phyloP scores from a whole-genome alignment of 805 yeast species.

The Metahyphopichia silvanorum region DNA sequence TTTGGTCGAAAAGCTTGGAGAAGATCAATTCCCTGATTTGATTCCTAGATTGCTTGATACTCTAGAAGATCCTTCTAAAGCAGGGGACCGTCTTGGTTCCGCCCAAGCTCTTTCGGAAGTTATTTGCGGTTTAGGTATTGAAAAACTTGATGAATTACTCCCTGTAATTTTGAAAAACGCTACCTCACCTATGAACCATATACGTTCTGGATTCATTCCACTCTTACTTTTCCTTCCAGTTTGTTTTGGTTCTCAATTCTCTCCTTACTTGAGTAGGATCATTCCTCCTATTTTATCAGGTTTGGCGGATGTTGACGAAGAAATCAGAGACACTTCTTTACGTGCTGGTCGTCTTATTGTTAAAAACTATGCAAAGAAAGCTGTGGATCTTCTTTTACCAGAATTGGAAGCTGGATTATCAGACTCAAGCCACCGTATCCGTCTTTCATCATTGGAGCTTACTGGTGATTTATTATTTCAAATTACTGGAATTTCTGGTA shows the following conservation, averaged over 20 bases:
- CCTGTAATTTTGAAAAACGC: slow-evolving; percentile 78
- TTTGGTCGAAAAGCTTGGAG: slow-evolving; percentile 93
- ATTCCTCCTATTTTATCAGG: slow-evolving; percentile 93
- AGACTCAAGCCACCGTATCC: slow-evolving; percentile 78
- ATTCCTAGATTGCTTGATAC: slow-evolving; percentile 77
- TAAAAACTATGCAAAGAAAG: slow-evolving; percentile 84
- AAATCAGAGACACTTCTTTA: slow-evolving; percentile 82
- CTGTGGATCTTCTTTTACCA: slow-evolving; percentile 89
- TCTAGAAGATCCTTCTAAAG: slow-evolving; percentile 68
- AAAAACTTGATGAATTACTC: slow-evolving; percentile 82
- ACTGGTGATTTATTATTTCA: slow-evolving; percentile 94
- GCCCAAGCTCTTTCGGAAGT: slow-evolving; percentile 97
- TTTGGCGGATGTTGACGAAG: slow-evolving; percentile 85
- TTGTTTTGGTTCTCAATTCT: slow-evolving; percentile 86
- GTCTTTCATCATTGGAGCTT: slow-evolving; percentile 90
- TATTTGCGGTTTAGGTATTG: slow-evolving; percentile 83
- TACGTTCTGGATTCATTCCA: slow-evolving; percentile 93
- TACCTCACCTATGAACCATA: slow-evolving; percentile 58
- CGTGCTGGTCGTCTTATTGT: slow-evolving; percentile 92
- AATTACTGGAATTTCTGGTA: slow-evolving; percentile 85
- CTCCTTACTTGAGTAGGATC: slow-evolving; percentile 81
- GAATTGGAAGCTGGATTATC: slow-evolving; percentile 89
- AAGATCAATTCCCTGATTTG: slow-evolving; percentile 88
- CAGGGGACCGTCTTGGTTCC: slow-evolving; percentile 93
- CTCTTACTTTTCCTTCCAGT: slow-evolving; percentile 86